Evolutionary conservation across 2,329 filamentous ascomycete species (phyloP).

Genomic region (Aspergillus bombycis): DNA sequence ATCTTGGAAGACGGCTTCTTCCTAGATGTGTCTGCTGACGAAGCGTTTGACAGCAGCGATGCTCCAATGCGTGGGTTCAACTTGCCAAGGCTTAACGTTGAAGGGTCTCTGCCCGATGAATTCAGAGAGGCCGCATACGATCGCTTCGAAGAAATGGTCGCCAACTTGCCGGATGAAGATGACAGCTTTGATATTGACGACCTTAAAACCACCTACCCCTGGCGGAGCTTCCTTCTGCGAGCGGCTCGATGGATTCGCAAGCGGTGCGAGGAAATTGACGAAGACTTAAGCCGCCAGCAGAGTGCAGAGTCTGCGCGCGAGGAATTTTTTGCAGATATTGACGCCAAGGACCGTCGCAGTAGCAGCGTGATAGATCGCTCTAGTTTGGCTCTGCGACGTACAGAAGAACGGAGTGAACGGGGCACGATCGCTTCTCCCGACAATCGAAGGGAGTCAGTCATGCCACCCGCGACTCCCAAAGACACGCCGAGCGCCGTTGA

Average conservation of each 20-base stretch:
- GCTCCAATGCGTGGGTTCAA: constrained; percentile 31
- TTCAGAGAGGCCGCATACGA: constrained; percentile 40
- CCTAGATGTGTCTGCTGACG: constrained; percentile 21
- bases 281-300: constrained; percentile 46
- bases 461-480: neutral
- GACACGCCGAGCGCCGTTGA: neutral
- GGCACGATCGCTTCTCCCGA: neutral
- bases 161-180: constrained; percentile 37
- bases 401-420: neutral
- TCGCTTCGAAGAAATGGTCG: constrained; percentile 43
- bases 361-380: constrained; percentile 22
- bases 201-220: constrained; percentile 53
- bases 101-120: constrained; percentile 40
- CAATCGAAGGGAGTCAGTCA: neutral
- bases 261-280: constrained; percentile 50
- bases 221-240: constrained; percentile 51
- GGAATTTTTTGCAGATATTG: constrained; percentile 24
- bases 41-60: constrained; percentile 12
- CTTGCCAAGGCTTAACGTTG: constrained; percentile 39
- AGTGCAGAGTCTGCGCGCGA: constrained; percentile 40
- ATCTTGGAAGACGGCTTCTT: constrained; percentile 49
- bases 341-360: constrained; percentile 12
- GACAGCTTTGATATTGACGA: constrained; percentile 46
- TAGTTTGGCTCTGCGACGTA: neutral
- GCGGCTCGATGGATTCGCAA: constrained; percentile 52